These are phyloP conservation scores for Toxicodendron radicans DNA, from an alignment of 345 rosid genomes.

Conservation along the genomic window DNA sequence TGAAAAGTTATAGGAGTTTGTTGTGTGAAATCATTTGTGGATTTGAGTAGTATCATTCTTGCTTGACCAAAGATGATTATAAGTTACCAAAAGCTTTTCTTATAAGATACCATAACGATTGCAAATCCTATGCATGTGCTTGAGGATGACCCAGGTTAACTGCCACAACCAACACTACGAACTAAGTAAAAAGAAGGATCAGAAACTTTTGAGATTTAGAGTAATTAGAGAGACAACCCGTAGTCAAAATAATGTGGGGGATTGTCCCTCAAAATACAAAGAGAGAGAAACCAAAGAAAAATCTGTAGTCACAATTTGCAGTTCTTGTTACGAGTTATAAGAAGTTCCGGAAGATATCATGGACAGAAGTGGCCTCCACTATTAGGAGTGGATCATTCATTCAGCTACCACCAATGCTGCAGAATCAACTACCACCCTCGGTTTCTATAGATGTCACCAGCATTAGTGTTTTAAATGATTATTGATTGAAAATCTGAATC, in stretches of 20 bases:
- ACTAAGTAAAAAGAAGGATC: not conserved
- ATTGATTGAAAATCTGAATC: constrained; percentile 5
- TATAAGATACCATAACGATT: not conserved
- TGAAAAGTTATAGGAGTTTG: not conserved
- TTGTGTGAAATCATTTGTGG: not conserved
- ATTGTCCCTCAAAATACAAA: not conserved
- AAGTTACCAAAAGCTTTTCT: constrained; percentile 1
- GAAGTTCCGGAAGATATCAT: too few relatives aligned
- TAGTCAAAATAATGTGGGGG: too few relatives aligned
- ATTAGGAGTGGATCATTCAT: not conserved
- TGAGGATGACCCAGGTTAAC: not conserved
- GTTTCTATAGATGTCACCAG: not conserved
- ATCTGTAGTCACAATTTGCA: too few relatives aligned
- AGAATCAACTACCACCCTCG: not conserved
- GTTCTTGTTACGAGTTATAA: too few relatives aligned
- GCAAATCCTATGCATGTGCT: not conserved
- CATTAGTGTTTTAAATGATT: not conserved
- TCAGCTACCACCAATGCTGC: not conserved
- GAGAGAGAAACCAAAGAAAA: too few relatives aligned
- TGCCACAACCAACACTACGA: not conserved
- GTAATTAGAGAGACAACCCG: not conserved
- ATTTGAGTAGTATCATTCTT: not conserved
- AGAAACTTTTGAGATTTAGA: not conserved
- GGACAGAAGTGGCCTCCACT: not conserved
- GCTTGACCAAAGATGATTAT: too few relatives aligned